Evolutionary conservation across 345 rosid species (phyloP).

Genomic region (Eucalyptus globulus): DNA sequence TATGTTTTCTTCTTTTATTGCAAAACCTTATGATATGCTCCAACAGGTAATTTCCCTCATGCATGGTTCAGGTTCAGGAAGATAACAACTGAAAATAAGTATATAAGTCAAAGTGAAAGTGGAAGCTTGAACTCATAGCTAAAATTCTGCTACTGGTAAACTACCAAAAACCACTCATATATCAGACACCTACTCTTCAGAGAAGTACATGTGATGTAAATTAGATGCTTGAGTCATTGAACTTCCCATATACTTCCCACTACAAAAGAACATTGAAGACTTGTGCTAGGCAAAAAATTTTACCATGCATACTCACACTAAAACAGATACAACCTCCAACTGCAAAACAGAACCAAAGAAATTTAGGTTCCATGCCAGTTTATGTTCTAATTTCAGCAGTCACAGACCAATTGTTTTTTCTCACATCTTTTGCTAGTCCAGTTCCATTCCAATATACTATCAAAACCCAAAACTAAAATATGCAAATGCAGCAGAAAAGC

Average conservation of each 20-base stretch:
- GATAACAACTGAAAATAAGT: background rate
- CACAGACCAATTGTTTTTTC: background rate
- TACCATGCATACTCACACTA: background rate
- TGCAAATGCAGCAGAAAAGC: background rate
- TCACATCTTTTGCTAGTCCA: background rate
- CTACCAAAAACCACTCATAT: background rate
- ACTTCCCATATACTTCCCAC: background rate
- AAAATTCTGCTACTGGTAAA: background rate
- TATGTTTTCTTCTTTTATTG: background rate
- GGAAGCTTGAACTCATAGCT: background rate
- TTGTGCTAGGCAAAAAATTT: background rate
- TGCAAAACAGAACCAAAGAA: background rate
- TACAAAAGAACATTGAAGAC: background rate
- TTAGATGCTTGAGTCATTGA: background rate
- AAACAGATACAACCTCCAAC: background rate
- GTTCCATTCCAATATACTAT: background rate
- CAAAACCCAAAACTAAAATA: background rate
- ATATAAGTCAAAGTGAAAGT: background rate
- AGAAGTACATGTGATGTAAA: background rate
- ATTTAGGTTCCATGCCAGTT: background rate
- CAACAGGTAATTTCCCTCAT: background rate
- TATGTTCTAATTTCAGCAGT: background rate
- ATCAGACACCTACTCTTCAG: background rate
- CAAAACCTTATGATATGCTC: background rate
- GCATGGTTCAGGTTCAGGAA: background rate